Base-by-base conservation (phyloP, 495 filamentous ascomycete species). In the Parathielavia appendiculata region DNA sequence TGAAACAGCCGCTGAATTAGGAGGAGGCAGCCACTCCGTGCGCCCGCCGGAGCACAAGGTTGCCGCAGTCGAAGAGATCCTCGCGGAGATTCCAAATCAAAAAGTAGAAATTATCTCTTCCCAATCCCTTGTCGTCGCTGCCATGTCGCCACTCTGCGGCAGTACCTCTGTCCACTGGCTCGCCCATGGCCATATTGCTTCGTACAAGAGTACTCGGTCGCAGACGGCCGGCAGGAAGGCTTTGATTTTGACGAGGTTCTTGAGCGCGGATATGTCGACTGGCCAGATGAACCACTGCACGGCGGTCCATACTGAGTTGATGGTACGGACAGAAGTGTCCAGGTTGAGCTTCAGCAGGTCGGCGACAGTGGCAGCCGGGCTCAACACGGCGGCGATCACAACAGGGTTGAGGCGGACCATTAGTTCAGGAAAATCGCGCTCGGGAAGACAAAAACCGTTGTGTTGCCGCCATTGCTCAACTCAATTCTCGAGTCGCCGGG, bases 21-120 rank as follows among this genome's bases (percentile, higher is more conserved):
- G 1, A 52, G 19, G 1, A 52, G 19, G 20, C 35, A 39, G 2
- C 49, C 49, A 10, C 36, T 12, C 19, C 36, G 35, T 3, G 49
- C 49, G 49, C 35, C 49, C 19, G 49, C 19, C 49, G 35, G 10
- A 52, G 49, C 4, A 52, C 40, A 19, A 12, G 1, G 49, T 52
- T 52, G 11, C 34, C 49, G 34, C 13, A 26, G 17, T 23, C 11
- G 10, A 52, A 2, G 35, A 52, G 49, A 2, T 26, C 19, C 17
- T 40, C 49, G 8, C 49, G 49, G 14, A 23, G 19, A 8, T 16
- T n/a, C 17, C 19, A 10, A 19, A 52, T 40, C 34, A 39, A 4
- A 14, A 52, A 26, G 3, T 23, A 17, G 19, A 52, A 52, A 2
- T n/a, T n/a, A 52, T 20, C 35, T 39, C 36, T 40, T 39, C 34